phyloP scores from a whole-genome alignment of 2,329 filamentous ascomycete genomes.

The Aspergillus brasiliensis region DNA sequence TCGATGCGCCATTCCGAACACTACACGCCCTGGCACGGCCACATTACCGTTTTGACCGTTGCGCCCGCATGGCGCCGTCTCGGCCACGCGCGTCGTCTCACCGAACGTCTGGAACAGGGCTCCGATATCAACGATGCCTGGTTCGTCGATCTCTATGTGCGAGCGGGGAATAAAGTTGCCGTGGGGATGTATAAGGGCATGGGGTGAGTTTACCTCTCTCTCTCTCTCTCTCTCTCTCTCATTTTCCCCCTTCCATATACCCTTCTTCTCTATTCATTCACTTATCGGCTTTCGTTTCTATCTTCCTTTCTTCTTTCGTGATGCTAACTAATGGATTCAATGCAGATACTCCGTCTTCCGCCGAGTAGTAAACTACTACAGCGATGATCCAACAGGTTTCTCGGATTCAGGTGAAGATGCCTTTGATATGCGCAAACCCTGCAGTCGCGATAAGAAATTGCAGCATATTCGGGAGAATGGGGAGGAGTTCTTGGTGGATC shows the following conservation, averaged over 20 bases:
- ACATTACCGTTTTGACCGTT: conserved; percentile 94
- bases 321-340: neutral
- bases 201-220: conserved; percentile 61
- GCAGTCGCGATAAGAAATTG: conserved; percentile 74
- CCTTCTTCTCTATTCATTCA: neutral
- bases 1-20: conserved; percentile 75
- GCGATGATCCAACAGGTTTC: conserved; percentile 71
- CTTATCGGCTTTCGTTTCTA: no score
- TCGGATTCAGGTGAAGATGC: conserved; percentile 72
- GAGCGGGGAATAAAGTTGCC: conserved; percentile 82
- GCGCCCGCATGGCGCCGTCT: conserved; percentile 81
- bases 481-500: conserved; percentile 73
- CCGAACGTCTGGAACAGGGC: conserved; percentile 76
- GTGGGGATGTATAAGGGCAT: conserved; percentile 87
- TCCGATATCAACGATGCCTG: conserved; percentile 82
- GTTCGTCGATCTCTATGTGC: conserved; percentile 95
- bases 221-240: neutral
- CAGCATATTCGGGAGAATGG: conserved; percentile 81
- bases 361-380: conserved; percentile 89
- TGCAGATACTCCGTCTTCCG: conserved; percentile 76
- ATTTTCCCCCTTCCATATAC: neutral
- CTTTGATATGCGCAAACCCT: conserved; percentile 93
- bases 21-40: conserved; percentile 98
- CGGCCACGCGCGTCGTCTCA: conserved; percentile 83
- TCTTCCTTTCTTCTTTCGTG: neutral